These are phyloP conservation scores for Microcera coccophila DNA, from an alignment of 2,329 filamentous ascomycete genomes.

Conservation along the genomic window DNA sequence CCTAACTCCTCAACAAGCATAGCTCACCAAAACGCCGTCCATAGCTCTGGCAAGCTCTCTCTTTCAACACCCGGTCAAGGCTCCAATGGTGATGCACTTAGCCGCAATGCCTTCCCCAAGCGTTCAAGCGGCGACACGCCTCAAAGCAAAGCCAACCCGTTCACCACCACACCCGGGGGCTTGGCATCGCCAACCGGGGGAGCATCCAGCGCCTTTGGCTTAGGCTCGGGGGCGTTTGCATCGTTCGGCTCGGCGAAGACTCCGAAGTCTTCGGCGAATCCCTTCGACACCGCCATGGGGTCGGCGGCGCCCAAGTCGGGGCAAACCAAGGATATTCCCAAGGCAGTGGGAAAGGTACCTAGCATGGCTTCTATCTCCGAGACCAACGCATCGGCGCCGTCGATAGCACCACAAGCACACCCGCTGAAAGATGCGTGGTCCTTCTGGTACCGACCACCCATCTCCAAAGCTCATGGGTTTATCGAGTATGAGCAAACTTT, in stretches of 20 bases:
- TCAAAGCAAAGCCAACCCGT: slow-evolving; percentile 73
- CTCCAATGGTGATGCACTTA: slow-evolving; percentile 50
- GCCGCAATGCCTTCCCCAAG: slow-evolving; percentile 64
- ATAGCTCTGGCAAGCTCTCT: slow-evolving; percentile 83
- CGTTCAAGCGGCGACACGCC: slow-evolving; percentile 70
- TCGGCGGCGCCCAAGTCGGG: slow-evolving; percentile 33
- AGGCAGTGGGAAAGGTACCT: slow-evolving; percentile 27
- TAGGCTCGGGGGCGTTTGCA: slow-evolving; percentile 93
- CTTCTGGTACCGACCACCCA: slow-evolving; percentile 95
- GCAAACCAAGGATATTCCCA: slow-evolving; percentile 31
- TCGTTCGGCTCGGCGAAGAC: slow-evolving; percentile 81
- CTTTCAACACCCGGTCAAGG: slow-evolving; percentile 68
- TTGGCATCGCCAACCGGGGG: slow-evolving; percentile 46
- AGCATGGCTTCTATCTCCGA: slow-evolving; percentile 48
- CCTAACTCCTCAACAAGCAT: slow-evolving; percentile 1
- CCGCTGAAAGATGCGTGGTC: slow-evolving; percentile 85
- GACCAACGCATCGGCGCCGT: slow-evolving; percentile 31
- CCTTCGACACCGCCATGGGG: slow-evolving; percentile 70
- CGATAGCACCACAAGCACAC: slow-evolving; percentile 41
- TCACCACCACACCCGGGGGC: slow-evolving; percentile 67
- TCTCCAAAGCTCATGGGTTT: slow-evolving; percentile 84
- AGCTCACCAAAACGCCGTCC: slow-evolving; percentile 12
- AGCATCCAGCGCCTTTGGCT: slow-evolving; percentile 84
- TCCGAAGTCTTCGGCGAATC: slow-evolving; percentile 76
- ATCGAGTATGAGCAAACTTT: slow-evolving; percentile 96